phyloP scores from a whole-genome alignment of 2,329 filamentous ascomycete genomes.

The Diaporthe citriasiana region DNA sequence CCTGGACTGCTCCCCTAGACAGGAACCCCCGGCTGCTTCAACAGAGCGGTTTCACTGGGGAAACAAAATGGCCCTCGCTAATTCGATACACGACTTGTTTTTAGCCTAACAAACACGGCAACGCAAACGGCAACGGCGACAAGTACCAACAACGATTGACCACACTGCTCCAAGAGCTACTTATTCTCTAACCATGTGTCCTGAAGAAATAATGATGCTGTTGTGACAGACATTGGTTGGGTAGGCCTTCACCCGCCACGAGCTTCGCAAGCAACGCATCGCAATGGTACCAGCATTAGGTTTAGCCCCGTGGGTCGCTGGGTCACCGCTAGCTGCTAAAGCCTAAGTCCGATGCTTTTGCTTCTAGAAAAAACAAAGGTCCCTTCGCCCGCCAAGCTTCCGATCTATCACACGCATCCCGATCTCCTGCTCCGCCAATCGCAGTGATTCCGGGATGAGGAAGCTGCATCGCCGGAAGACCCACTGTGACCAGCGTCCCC shows the following conservation, averaged over 20 bases:
- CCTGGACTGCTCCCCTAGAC: neutral
- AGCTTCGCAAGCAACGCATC: neutral
- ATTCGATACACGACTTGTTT: neutral
- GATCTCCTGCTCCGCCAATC: conserved; percentile 20
- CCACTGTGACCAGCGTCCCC: neutral
- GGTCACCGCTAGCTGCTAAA: conserved; percentile 4
- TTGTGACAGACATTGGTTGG: neutral
- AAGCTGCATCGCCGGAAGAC: conserved; percentile 13
- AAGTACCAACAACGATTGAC: neutral
- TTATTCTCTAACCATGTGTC: neutral
- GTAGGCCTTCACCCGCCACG: neutral
- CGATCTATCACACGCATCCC: conserved; percentile 22
- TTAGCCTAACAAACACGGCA: neutral
- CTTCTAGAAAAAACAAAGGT: conserved; percentile 24
- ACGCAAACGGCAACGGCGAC: neutral
- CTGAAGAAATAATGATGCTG: neutral
- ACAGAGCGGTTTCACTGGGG: neutral
- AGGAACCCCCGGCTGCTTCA: neutral
- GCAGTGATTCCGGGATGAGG: conserved; percentile 28
- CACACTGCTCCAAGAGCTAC: neutral
- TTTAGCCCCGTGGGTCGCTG: conserved; percentile 12
- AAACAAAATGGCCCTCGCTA: neutral
- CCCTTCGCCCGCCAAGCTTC: conserved; percentile 23
- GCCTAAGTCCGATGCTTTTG: conserved; percentile 16
- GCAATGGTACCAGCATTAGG: conserved; percentile 21